Percentiles rank a stretch among this genome's conserved stretches.
Evolutionary conservation across 169 alveolate species (phyloP).

Genomic region (Plasmodium chabaudi): DNA sequence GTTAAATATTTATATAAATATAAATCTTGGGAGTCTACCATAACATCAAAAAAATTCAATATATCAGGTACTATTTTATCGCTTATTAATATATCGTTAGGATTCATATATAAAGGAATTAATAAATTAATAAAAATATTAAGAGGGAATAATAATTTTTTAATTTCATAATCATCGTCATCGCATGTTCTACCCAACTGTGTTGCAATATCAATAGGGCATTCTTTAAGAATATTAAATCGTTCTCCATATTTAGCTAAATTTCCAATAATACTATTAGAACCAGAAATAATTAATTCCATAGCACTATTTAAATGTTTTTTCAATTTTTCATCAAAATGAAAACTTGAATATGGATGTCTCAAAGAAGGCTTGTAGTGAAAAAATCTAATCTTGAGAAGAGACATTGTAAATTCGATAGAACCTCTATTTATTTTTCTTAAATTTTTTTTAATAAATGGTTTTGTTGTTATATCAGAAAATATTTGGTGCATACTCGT

Average conservation of each 20-base stretch:
- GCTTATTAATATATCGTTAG: slow-evolving; percentile 36
- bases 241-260: slow-evolving; percentile 53
- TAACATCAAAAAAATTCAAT: slow-evolving; percentile 32
- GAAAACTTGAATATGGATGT: slow-evolving; percentile 42
- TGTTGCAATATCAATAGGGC: slow-evolving; percentile 41
- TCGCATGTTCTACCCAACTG: slow-evolving; percentile 4
- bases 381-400: slow-evolving; percentile 52
- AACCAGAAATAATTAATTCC: slow-evolving; percentile 33
- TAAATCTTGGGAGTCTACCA: slow-evolving; percentile 32
- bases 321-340: slow-evolving; percentile 58
- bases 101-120: slow-evolving; percentile 58
- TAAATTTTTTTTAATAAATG: slow-evolving; percentile 57
- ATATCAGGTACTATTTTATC: slow-evolving; percentile 21
- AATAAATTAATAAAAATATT: slow-evolving; percentile 58
- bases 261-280: slow-evolving; percentile 41
- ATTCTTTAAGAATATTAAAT: slow-evolving; percentile 25
- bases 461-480: slow-evolving; percentile 33
- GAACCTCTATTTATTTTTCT: slow-evolving; percentile 67
- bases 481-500: slow-evolving; percentile 21
- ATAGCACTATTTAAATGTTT: slow-evolving; percentile 56
- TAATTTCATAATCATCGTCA: slow-evolving; percentile 21
- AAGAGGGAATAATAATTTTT: slow-evolving; percentile 41
- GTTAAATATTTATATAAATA: slow-evolving; percentile 27
- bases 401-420: slow-evolving; percentile 45
- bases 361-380: slow-evolving; percentile 34